These are phyloP conservation scores for Aspergillus candidus DNA, from an alignment of 2,329 filamentous ascomycete species.

Conservation along the genomic window DNA sequence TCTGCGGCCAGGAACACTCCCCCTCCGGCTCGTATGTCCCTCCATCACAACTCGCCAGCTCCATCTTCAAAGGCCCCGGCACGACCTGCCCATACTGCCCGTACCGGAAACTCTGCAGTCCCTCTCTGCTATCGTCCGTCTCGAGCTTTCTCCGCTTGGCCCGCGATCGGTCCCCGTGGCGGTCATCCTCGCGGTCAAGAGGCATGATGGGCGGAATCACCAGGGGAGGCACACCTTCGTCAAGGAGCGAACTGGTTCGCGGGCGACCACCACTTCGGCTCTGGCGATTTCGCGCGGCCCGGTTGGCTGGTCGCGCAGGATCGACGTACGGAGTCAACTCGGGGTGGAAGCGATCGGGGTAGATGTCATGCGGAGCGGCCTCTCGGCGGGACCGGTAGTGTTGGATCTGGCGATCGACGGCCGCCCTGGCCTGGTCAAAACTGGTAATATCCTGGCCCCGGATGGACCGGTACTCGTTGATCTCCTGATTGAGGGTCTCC, in stretches of 20 bases:
- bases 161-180: conserved; percentile 40
- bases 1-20: conserved; percentile 62
- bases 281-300: conserved; percentile 17
- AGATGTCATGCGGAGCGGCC: conserved; percentile 11
- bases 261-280: conserved; percentile 17
- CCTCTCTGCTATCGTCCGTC: conserved; percentile 50
- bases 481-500: conserved; percentile 36
- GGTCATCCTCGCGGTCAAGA: conserved; percentile 18
- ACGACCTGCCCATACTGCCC: conserved; percentile 84
- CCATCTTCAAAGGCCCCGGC: conserved; percentile 73
- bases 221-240: conserved; percentile 21
- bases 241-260: conserved; percentile 17
- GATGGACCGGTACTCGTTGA: conserved; percentile 27
- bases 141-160: conserved; percentile 67
- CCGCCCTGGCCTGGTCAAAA: conserved; percentile 21
- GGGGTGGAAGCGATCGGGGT: conserved; percentile 10
- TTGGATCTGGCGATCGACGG: conserved; percentile 22
- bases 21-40: conserved; percentile 56
- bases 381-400: conserved; percentile 13
- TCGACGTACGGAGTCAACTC: conserved; percentile 6
- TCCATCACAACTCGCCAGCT: conserved; percentile 83
- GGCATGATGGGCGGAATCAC: conserved; percentile 25
- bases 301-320: conserved; percentile 10
- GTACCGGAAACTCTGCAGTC: conserved; percentile 61
- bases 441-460: conserved; percentile 19